These are phyloP conservation scores for Talaromyces sp. DNA, from an alignment of 2,329 filamentous ascomycete species.

Conservation along the genomic window DNA sequence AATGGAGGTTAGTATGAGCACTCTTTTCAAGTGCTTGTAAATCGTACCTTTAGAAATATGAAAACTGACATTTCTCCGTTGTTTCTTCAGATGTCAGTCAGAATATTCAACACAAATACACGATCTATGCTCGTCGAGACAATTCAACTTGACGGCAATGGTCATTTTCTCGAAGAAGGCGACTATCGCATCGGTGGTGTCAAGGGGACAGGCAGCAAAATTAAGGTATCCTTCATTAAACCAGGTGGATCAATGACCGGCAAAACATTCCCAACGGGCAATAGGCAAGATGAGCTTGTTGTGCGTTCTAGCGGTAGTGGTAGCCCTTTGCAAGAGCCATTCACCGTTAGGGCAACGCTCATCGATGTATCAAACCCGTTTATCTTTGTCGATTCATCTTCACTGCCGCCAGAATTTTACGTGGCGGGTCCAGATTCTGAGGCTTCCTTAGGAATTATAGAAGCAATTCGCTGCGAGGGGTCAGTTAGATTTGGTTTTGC, in stretches of 20 bases:
- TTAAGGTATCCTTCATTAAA: slow-evolving; percentile 57
- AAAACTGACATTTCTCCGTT: neutral
- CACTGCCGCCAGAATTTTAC: slow-evolving; percentile 42
- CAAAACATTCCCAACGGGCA: slow-evolving; percentile 56
- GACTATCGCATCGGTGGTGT: slow-evolving; percentile 61
- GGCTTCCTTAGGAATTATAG: slow-evolving; percentile 39
- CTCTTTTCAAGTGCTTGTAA: neutral
- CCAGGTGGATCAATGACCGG: slow-evolving; percentile 62
- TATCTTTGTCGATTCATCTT: slow-evolving; percentile 55
- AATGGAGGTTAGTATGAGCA: slow-evolving; percentile 19
- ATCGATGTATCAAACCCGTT: slow-evolving; percentile 62
- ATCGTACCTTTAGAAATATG: neutral
- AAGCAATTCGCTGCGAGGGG: slow-evolving; percentile 54
- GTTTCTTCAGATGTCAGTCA: slow-evolving; percentile 46
- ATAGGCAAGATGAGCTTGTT: slow-evolving; percentile 23
- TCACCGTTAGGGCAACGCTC: slow-evolving; percentile 46
- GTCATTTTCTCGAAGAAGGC: slow-evolving; percentile 44
- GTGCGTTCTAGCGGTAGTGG: slow-evolving; percentile 36
- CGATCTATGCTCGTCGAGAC: slow-evolving; percentile 56
- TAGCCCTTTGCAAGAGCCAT: slow-evolving; percentile 36
- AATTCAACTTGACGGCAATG: slow-evolving; percentile 50
- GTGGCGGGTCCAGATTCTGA: slow-evolving; percentile 4
- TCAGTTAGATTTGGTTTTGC: slow-evolving; percentile 58
- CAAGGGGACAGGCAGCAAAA: slow-evolving; percentile 51
- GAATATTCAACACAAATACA: slow-evolving; percentile 67